Base-by-base conservation (phyloP, 768 basidiomycete genomes). In the Tylopilus subfusipes region DNA sequence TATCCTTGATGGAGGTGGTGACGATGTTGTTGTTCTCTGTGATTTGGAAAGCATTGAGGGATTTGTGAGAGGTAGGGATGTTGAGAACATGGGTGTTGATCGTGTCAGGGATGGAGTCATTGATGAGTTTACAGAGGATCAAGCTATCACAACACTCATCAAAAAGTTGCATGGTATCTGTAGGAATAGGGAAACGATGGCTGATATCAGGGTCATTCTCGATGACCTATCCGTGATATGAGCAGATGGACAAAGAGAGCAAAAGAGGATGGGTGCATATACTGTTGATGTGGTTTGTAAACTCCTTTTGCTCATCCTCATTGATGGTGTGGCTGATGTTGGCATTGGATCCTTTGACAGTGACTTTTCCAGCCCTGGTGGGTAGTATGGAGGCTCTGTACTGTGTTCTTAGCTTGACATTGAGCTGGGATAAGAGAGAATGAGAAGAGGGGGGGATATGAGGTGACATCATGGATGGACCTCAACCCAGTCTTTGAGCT, bases 21-120 rank as follows among this genome's bases (percentile, higher is more conserved):
- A 98, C 96, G 67, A 99, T 96, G n/a, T n/a, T n/a, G n/a, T n/a
- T n/a, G n/a, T n/a, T n/a, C n/a, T n/a, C n/a, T n/a, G n/a, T n/a
- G n/a, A n/a, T n/a, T n/a, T n/a, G n/a, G n/a, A n/a, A n/a, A n/a
- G n/a, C n/a, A n/a, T n/a, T n/a, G n/a, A n/a, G n/a, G n/a, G n/a
- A n/a, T n/a, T n/a, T n/a, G n/a, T n/a, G n/a, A n/a, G n/a, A n/a
- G n/a, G n/a, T n/a, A n/a, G n/a, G n/a, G n/a, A n/a, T n/a, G n/a
- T n/a, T n/a, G n/a, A n/a, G n/a, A n/a, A n/a, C n/a, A n/a, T 96
- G 96, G 57, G 85, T 90, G 74, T 99, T 96, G 75, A 99, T 99
- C 6, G 97, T 99, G 72, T 98, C 97, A 12, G 96, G 96, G 4
- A 99, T 96, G 42, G 97, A 96, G 75, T 99, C 96, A 72, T 99